Conservation (phyloP, 257 asterid genomes). For the Nicotiana noctiflora region DNA sequence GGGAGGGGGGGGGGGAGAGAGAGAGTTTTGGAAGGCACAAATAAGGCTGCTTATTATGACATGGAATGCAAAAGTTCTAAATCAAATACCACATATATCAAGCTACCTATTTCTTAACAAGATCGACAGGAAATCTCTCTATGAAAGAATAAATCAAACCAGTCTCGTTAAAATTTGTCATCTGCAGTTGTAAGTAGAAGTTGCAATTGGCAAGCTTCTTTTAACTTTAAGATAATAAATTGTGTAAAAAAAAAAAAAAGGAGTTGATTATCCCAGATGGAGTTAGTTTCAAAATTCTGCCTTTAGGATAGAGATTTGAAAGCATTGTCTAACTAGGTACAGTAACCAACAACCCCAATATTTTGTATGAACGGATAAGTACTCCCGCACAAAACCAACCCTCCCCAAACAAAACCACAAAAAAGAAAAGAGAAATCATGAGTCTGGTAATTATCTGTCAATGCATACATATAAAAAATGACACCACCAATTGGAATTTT, state of each 20-base stretch:
- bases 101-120: not conserved
- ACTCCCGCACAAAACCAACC: not conserved
- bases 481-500: not conserved
- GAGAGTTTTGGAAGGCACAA: not conserved
- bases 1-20: not conserved
- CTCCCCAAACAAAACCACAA: not conserved
- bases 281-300: not conserved
- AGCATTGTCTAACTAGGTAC: not conserved
- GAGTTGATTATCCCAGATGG: not conserved
- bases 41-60: not conserved
- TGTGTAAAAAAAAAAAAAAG: not conserved
- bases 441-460: not conserved
- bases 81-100: not conserved
- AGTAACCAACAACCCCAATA: not conserved
- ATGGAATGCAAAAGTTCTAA: not conserved
- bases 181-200: not conserved
- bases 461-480: not conserved
- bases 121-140: not conserved
- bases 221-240: not conserved
- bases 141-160: not conserved
- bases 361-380: not conserved
- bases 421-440: not conserved
- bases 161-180: not conserved
- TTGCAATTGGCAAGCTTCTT: not conserved
- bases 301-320: not conserved